These are phyloP conservation scores for Sporothrix humicola DNA, from an alignment of 2,329 filamentous ascomycete species.

Conservation along the genomic window DNA sequence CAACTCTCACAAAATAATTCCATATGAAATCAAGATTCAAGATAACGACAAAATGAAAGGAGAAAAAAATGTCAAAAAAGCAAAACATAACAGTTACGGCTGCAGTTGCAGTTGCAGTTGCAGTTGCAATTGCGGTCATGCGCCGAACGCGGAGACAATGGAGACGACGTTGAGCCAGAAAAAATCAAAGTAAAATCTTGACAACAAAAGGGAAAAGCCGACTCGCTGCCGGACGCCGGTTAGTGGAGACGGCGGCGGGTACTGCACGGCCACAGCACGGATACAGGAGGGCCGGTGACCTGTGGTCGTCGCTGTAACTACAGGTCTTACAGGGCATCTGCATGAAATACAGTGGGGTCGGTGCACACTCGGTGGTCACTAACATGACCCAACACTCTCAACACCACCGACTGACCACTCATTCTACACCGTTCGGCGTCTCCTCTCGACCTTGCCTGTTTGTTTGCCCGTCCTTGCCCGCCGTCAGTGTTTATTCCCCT, in stretches of 20 bases:
- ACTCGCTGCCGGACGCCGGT: neutral
- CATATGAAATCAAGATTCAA: slow-evolving; percentile 41
- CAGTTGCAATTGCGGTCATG: neutral
- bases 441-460: neutral
- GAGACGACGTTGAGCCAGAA: neutral
- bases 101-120: no score
- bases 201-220: neutral
- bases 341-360: neutral
- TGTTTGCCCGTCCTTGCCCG: neutral
- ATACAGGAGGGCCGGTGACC: no score
- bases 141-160: slow-evolving; percentile 4
- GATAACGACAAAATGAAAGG: neutral
- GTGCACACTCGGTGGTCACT: no score
- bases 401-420: neutral
- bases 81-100: no score
- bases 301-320: no score
- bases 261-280: no score
- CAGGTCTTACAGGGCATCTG: neutral
- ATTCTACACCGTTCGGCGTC: neutral
- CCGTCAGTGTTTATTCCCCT: neutral
- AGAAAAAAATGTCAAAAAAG: no score
- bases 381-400: no score
- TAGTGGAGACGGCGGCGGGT: neutral
- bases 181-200: neutral
- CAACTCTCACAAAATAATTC: slow-evolving; percentile 42